Percentiles rank a stretch among this genome's conserved stretches.
phyloP scores from a whole-genome alignment of 495 filamentous ascomycete genomes.

The Barbatosphaeria neglecta region DNA sequence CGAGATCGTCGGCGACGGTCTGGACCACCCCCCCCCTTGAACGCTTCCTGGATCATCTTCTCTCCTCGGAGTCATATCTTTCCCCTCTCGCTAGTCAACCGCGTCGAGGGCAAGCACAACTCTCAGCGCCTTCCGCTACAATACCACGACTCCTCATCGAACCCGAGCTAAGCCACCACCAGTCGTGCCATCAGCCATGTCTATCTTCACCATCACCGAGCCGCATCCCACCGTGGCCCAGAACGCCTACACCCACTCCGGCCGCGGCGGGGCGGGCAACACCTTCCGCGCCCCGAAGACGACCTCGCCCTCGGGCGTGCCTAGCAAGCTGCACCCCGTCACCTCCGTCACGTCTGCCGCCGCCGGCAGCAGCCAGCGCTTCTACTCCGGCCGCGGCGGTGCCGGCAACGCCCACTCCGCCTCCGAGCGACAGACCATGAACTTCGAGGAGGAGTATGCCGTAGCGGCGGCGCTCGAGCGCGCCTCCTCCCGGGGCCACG shows the following conservation, averaged over 20 bases:
- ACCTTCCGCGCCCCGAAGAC: conserved; percentile 58
- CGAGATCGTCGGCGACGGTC: too few species aligned
- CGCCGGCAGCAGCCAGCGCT: conserved; percentile 41
- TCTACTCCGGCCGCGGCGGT: conserved; percentile 76
- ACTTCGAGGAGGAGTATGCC: conserved; percentile 85
- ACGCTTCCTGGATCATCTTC: too few species aligned
- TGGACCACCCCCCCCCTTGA: too few species aligned
- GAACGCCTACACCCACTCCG: conserved; percentile 57
- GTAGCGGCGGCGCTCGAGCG: conserved; percentile 46
- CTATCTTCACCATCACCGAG: conserved; percentile 61
- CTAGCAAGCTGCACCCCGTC: conserved; percentile 10
- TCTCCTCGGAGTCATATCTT: too few species aligned
- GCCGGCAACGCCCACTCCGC: conserved; percentile 73
- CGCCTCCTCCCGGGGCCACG: conserved; percentile 49
- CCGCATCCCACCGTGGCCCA: conserved; percentile 63
- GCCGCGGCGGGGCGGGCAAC: conserved; percentile 86
- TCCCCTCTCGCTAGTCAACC: too few species aligned
- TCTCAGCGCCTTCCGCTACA: too few species aligned
- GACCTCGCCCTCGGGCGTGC: conserved; percentile 30
- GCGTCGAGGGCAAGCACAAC: too few species aligned
- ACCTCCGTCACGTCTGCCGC: conserved; percentile 6
- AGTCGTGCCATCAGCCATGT: conserved; percentile 12
- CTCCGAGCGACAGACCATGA: conserved; percentile 59
- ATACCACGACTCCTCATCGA: conserved; percentile 5
- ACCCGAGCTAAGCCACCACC: too few species aligned